Percentiles rank a stretch among this genome's conserved stretches.
phyloP scores from a whole-genome alignment of 2,329 filamentous ascomycete genomes.

The Clonostachys byssicola region DNA sequence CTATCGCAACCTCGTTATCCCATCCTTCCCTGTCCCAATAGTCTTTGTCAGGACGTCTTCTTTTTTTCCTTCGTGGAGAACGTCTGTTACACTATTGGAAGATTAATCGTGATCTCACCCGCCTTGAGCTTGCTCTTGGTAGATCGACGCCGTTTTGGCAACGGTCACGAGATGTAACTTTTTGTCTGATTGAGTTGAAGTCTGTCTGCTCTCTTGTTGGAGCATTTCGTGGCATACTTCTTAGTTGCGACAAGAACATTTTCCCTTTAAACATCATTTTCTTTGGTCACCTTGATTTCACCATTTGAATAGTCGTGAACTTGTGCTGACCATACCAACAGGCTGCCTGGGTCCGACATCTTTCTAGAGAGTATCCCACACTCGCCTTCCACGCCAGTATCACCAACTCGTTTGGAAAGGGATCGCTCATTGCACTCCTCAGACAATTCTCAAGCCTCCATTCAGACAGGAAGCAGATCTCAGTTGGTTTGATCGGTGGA shows the following conservation, averaged over 20 bases:
- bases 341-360: slow-evolving; percentile 86
- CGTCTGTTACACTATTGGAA: slow-evolving; percentile 99
- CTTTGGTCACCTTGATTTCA: slow-evolving; percentile 5
- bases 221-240: slow-evolving; percentile 72
- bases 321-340: slow-evolving; percentile 30
- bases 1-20: slow-evolving; percentile 7
- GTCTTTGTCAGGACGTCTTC: slow-evolving; percentile 79
- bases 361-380: slow-evolving; percentile 90
- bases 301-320: slow-evolving; percentile 5
- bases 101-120: slow-evolving; percentile 59
- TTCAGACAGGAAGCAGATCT: slow-evolving; percentile 88
- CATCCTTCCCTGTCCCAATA: slow-evolving; percentile 52
- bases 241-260: slow-evolving; percentile 98
- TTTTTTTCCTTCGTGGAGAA: slow-evolving; percentile 67
- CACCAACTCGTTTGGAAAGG: slow-evolving; percentile 95
- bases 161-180: slow-evolving; percentile 67
- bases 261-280: slow-evolving; percentile 5
- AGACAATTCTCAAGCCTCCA: slow-evolving; percentile 91
- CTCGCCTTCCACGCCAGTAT: slow-evolving; percentile 93
- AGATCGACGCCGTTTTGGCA: slow-evolving; percentile 87
- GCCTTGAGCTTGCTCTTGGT: slow-evolving; percentile 38
- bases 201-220: slow-evolving; percentile 55
- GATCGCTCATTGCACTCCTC: slow-evolving; percentile 85
- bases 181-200: slow-evolving; percentile 98
- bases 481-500: slow-evolving; percentile 72